Base-by-base conservation (phyloP, 192 early-diverging fungal species). In the Umbelopsis sp. region DNA sequence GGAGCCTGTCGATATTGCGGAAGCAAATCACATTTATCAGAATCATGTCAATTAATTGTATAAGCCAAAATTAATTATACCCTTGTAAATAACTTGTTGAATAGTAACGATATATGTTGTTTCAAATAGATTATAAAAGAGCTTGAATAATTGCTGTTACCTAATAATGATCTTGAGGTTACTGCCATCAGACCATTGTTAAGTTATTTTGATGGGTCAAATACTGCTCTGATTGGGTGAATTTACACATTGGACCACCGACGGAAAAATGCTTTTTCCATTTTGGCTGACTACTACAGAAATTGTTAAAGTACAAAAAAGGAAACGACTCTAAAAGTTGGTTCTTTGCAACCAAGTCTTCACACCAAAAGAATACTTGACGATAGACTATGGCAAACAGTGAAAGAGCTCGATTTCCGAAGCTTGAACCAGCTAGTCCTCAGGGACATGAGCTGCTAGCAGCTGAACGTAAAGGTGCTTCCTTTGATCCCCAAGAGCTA, bases 401-500 rank as follows among this genome's bases (percentile, higher is more conserved):
- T 25, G 55, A 61, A 6, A 25, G 18, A 37, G 49, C 64, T 21
- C 53, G 51, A 44, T 83, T 86, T 67, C 82, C 84, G 21, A 74
- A 70, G 44, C 25, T 77, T 1, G 64, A 70, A 21, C 75, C 75
- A 21, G n/a, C 49, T 37, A 82, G 74, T 18, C 82, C 85, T 30
- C 82, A 86, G 73, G 85, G 85, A 7, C 20, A 46, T 20, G 73
- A 78, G n/a, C 50, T 84, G 46, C 82, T 93, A n/a, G 74, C 80
- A n/a, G 69, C 78, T 45, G 93, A 95, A 78, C 91, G 93, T 67
- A 30, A 75, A 21, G 80, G 70, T 69, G 85, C 91, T 12, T 79
- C 83, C 16, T 95, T 95, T 71, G 78, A 80, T 44, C 74, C 85
- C n/a, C 68, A 83, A 23, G 84, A 85, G 22, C 81, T 95, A 76